Evolutionary conservation across 2,329 filamentous ascomycete species (phyloP).

Genomic region (Mycosphaerella sp.): DNA sequence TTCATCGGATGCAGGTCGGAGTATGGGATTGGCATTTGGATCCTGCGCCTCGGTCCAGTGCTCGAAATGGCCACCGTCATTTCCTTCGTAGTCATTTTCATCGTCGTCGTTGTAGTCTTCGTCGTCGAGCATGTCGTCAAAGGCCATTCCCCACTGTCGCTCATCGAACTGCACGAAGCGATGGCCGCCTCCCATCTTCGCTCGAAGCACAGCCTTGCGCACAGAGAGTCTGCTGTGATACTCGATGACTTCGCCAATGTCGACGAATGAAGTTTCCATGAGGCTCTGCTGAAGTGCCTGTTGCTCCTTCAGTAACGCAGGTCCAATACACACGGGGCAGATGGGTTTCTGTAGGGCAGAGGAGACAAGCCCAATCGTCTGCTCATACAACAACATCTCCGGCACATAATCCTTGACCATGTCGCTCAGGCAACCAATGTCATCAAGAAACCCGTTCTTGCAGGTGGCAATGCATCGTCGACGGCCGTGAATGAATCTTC

Average conservation of each 20-base stretch:
- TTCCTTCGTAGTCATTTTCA: background rate
- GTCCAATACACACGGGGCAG: slow-evolving; percentile 28
- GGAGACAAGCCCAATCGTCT: slow-evolving; percentile 1
- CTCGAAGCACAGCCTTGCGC: background rate
- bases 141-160: slow-evolving; percentile 25
- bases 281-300: slow-evolving; percentile 20
- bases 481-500: slow-evolving; percentile 10
- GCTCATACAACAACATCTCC: slow-evolving; percentile 11
- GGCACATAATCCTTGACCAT: slow-evolving; percentile 21
- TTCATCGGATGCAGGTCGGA: slow-evolving; percentile 17
- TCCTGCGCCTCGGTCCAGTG: slow-evolving; percentile 25
- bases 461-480: slow-evolving; percentile 18
- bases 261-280: slow-evolving; percentile 2
- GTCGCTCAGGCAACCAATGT: slow-evolving; percentile 8
- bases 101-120: background rate
- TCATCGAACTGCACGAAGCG: slow-evolving; percentile 27
- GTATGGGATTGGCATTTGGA: slow-evolving; percentile 15
- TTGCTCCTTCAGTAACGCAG: slow-evolving; percentile 20
- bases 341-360: slow-evolving; percentile 15
- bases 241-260: slow-evolving; percentile 14
- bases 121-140: slow-evolving; percentile 23
- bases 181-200: slow-evolving; percentile 10
- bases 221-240: slow-evolving; percentile 5
- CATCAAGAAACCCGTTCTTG: slow-evolving; percentile 21
- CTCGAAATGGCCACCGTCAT: slow-evolving; percentile 18